A percentile compares a stretch with the other conserved stretches of the same genome.
Conservation (phyloP, 2,329 filamentous ascomycete species). For the Polytolypa hystricis region DNA sequence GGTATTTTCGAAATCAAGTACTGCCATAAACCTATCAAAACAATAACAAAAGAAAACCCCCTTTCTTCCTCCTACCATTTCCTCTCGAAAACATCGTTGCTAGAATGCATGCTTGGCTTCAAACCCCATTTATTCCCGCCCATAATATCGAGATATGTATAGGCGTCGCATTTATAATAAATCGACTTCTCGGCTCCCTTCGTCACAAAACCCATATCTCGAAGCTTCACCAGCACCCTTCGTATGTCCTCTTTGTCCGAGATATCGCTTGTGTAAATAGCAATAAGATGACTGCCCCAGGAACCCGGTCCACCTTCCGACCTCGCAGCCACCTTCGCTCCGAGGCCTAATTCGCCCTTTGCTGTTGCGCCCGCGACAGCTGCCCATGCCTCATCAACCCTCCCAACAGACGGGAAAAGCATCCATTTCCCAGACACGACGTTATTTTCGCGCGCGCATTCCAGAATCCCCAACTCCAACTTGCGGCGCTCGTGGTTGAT, state of each 20-base stretch:
- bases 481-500: slow-evolving; percentile 32
- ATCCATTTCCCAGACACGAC: slow-evolving; percentile 54
- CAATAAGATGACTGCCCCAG: slow-evolving; percentile 46
- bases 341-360: slow-evolving; percentile 57
- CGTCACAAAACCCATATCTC: slow-evolving; percentile 49
- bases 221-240: slow-evolving; percentile 53
- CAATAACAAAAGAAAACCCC: too few relatives aligned
- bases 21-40: too few relatives aligned
- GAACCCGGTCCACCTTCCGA: slow-evolving; percentile 23
- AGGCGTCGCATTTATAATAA: slow-evolving; percentile 71
- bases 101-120: slow-evolving; percentile 39
- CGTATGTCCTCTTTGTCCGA: slow-evolving; percentile 55
- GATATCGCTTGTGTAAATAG: slow-evolving; percentile 70
- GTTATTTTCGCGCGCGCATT: slow-evolving; percentile 47
- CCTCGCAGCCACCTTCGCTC: slow-evolving; percentile 59
- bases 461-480: slow-evolving; percentile 46
- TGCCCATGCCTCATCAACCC: slow-evolving; percentile 38
- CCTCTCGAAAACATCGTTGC: slow-evolving; percentile 25
- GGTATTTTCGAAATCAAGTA: too few relatives aligned
- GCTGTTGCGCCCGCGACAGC: slow-evolving; percentile 56
- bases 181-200: slow-evolving; percentile 36
- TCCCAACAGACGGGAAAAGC: slow-evolving; percentile 16
- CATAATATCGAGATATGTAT: slow-evolving; percentile 54
- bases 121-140: slow-evolving; percentile 52
- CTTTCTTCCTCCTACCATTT: slow-evolving; percentile 13